phyloP scores from a whole-genome alignment of 345 rosid species.

The Eutrema japonicum region DNA sequence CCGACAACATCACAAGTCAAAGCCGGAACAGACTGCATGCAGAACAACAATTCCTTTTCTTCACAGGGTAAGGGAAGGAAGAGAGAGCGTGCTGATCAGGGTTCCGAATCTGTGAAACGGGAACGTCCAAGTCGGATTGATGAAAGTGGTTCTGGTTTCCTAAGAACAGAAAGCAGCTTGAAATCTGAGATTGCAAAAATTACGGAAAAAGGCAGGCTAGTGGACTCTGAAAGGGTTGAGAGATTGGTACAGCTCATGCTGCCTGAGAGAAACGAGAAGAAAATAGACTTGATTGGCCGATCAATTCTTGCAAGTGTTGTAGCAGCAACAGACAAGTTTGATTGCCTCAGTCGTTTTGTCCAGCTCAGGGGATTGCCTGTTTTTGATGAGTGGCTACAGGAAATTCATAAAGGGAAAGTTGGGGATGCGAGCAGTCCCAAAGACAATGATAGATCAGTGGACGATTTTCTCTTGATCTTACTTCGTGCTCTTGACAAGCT shows the following conservation, averaged over 20 bases:
- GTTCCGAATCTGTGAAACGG: conserved; percentile 72
- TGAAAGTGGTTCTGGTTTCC: conserved; percentile 63
- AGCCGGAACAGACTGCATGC: conserved; percentile 67
- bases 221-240: conserved; percentile 78
- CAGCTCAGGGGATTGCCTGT: conserved; percentile 84
- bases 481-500: conserved; percentile 92
- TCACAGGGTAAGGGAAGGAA: conserved; percentile 90
- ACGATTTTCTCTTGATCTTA: conserved; percentile 74
- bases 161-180: conserved; percentile 60
- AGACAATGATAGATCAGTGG: conserved; percentile 49
- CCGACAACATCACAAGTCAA: conserved; percentile 76
- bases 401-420: conserved; percentile 84
- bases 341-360: conserved; percentile 82
- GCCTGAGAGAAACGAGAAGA: conserved; percentile 72
- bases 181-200: conserved; percentile 76
- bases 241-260: conserved; percentile 69
- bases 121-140: conserved; percentile 68
- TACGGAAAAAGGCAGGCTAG: conserved; percentile 79
- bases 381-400: conserved; percentile 97
- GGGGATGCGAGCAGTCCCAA: conserved; percentile 69
- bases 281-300: conserved; percentile 67
- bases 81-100: conserved; percentile 84
- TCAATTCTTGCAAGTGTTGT: conserved; percentile 73
- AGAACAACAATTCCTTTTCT: conserved; percentile 56
- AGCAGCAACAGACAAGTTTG: conserved; percentile 81